phyloP scores from a whole-genome alignment of 106 monocot genomes.

The Xerophyta viscosa region DNA sequence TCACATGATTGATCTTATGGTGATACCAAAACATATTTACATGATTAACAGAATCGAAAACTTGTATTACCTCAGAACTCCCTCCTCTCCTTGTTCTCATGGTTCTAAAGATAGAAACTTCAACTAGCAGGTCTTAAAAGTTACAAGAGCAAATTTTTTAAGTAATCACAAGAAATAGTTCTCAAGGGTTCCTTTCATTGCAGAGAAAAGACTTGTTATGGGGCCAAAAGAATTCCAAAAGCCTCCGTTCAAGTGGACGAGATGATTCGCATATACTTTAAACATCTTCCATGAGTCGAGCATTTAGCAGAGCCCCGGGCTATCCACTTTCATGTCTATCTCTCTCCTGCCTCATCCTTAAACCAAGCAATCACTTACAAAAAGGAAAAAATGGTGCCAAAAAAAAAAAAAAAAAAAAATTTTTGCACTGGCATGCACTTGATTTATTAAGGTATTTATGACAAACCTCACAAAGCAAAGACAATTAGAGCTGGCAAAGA shows the following conservation, averaged over 20 bases:
- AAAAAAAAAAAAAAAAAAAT: no score
- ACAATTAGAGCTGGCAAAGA: neutral
- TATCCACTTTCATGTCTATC: neutral
- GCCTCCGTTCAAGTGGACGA: no score
- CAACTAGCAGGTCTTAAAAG: neutral
- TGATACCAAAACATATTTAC: neutral
- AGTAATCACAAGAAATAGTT: no score
- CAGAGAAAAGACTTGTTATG: no score
- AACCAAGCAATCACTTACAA: neutral
- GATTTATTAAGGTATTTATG: neutral
- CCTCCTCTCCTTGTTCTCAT: conserved; percentile 3
- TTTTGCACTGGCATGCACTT: conserved; percentile 1
- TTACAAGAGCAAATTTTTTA: neutral
- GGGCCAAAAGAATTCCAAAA: no score
- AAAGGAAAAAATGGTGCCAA: neutral
- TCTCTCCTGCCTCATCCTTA: neutral
- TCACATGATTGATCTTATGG: neutral
- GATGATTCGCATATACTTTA: no score
- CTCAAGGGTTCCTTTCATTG: no score
- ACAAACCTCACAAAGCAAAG: neutral
- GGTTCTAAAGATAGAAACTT: neutral
- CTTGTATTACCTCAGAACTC: conserved; percentile 1
- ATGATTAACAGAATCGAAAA: neutral
- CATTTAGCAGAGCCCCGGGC: no score
- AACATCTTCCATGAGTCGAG: no score